Conservation (phyloP, 1,284 basidiomycete genomes). For the Polyporus tsugae region DNA sequence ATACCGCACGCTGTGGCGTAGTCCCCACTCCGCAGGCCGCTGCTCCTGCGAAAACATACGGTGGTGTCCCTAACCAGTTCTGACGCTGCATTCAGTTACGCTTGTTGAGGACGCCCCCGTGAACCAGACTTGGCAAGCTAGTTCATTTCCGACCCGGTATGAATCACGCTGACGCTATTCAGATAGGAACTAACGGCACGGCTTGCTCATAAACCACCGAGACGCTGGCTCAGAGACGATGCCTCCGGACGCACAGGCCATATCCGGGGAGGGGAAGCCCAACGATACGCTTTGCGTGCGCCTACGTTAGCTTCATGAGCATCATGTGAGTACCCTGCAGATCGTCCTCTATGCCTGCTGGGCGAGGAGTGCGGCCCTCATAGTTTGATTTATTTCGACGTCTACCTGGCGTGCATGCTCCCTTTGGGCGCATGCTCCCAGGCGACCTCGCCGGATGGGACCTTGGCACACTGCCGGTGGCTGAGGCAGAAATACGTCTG, state of each 20-base stretch:
- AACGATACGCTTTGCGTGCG: conserved; percentile 10
- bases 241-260: conserved; percentile 6
- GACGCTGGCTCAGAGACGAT: conserved; percentile 6
- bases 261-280: conserved; percentile 2
- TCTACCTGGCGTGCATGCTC: conserved; percentile 1
- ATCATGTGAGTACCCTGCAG: conserved; percentile 4
- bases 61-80: conserved; percentile 1
- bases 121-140: not conserved
- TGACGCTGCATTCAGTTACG: conserved; percentile 6
- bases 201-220: conserved; percentile 9
- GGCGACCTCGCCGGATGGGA: not conserved
- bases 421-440: conserved; percentile 9
- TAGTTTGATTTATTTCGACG: conserved; percentile 11
- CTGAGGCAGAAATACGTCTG: not conserved
- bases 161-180: conserved; percentile 7
- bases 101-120: conserved; percentile 1
- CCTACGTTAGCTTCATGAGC: conserved; percentile 9
- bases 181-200: conserved; percentile 15
- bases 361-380: not conserved
- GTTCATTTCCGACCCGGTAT: conserved; percentile 6
- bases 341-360: conserved; percentile 1
- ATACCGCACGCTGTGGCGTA: conserved; percentile 4
- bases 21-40: conserved; percentile 2
- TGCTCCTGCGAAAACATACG: not conserved
- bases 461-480: not conserved